Base-by-base conservation (phyloP, 139 green algal genomes). In the Mychonastes homosphaera region DNA sequence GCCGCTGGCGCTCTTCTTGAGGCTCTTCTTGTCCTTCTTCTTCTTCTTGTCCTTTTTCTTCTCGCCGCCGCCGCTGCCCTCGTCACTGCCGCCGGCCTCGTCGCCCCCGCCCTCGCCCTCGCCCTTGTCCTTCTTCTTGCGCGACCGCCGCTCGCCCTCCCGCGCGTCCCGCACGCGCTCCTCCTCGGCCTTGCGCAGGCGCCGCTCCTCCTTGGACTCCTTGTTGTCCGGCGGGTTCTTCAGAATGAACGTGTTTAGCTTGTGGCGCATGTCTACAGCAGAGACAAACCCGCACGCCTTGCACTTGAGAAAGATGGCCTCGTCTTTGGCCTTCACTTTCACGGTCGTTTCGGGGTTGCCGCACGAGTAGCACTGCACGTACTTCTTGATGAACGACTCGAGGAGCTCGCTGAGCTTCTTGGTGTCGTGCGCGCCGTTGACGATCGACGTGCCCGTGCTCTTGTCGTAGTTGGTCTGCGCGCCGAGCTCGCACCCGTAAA, bases 301-400 rank as follows among this genome's bases (percentile, higher is more conserved):
- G 85, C 91, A 98, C 74, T 95, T 93, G n/a, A 98, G 77, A 39
- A 54, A 80, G 43, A 98, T 96, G 41, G 57, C 79, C 21, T 96
- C 88, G 45, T 60, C 38, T 45, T 13, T 33, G 57, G 69, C 83
- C 53, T 87, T 88, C 54, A 98, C 83, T 56, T 93, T 92, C 19
- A 99, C 81, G 23, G 82, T 74, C 0, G 92, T 99, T 76, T 99
- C 92, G 7, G 92, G 92, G 63, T 99, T 99, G 63, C 88, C 87
- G 66, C 92, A 99, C 45, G 70, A 80, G 65, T 96, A 95, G 81
- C 92, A 99, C 76, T 96, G 90, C 39, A 99, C 92, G 56, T 94
- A 99, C 65, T 88, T 89, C 71, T 99, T 98, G 77, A 98, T 99
- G 70, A 99, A 99, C 3, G 64, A 73, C 76, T 99, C 92, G 18